Evolutionary conservation across 805 yeast species (phyloP), one percentile per base, ranked within the genome.

Genomic region (Blastobotrys robertii): DNA sequence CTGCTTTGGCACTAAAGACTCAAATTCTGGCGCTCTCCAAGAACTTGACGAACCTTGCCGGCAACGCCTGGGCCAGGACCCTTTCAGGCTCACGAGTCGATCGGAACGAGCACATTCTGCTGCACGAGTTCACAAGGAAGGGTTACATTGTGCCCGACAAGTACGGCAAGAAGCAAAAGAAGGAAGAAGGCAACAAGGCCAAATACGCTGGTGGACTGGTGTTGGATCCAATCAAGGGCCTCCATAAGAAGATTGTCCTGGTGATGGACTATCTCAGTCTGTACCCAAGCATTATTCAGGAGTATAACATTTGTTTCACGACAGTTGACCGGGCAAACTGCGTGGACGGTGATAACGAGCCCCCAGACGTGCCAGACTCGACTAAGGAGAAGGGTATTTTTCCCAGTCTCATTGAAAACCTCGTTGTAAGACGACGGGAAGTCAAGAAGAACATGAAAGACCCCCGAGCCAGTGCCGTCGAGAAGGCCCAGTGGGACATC

Each of bases 251-350:
- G 51, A 84, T 81, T 58, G 75, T 87, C 2, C 65, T 92, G 49
- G 98, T 92, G 15, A 88, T 92, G 97, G 98, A 92, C 66, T 92
- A 92, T 79, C 92, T 92, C 66, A 86, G 96, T 39, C 73, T 92
- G 66, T 92, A 92, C 59, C 98, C 98, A 8, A 84, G 95, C 48
- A 90, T 92, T 57, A 92, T 92, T 53, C 98, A 92, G 65, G 98
- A 92, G 63, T 92, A 74, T 63, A 92, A 92, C 60, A 92, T 92
- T 51, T 92, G 98, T 68, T 92, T 92, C 67, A 88, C 97, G 2
- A 92, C 98, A 0, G 94, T 92, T 15, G 82, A 81, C 16, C 71
- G 96, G 60, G 75, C 73, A 30, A 53, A 60, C 32, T 52, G 50
- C 44, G 48, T 44, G 66, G 19, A 76, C 69, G 41, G 38, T 44